phyloP scores from a whole-genome alignment of 1,284 basidiomycete species.

The Rhodotorula sp. region DNA sequence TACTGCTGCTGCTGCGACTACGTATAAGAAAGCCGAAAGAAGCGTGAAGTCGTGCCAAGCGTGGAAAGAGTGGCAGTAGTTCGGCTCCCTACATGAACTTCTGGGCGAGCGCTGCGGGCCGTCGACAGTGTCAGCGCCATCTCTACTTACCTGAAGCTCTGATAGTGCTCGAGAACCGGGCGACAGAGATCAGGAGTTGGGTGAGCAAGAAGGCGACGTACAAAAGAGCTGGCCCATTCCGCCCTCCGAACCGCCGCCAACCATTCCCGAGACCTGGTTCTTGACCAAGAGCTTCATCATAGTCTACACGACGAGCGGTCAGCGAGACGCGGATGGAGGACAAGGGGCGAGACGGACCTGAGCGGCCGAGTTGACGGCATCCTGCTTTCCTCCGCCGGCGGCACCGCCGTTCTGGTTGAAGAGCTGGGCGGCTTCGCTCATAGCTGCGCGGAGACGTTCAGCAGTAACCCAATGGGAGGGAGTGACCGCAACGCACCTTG shows the following conservation, averaged over 20 bases:
- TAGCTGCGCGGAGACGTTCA: constrained; percentile 27
- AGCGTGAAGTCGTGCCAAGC: not conserved
- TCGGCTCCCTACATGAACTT: constrained; percentile 21
- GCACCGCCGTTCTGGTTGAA: constrained; percentile 48
- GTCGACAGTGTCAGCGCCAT: no score
- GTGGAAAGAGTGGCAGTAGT: not conserved
- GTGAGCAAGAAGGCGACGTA: not conserved
- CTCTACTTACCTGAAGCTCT: no score
- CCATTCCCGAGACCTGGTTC: constrained; percentile 39
- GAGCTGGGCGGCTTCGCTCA: constrained; percentile 44
- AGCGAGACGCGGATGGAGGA: not conserved
- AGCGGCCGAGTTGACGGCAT: constrained; percentile 48
- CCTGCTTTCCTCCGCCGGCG: constrained; percentile 46
- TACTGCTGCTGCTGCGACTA: no score
- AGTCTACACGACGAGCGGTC: constrained; percentile 21
- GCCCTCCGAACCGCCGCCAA: constrained; percentile 8
- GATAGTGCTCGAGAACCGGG: not conserved
- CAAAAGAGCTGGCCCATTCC: constrained; percentile 9
- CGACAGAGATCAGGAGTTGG: not conserved
- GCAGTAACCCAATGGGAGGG: no score
- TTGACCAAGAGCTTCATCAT: constrained; percentile 47
- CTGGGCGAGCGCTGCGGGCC: constrained; percentile 1
- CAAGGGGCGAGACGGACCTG: not conserved
- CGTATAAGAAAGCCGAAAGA: not conserved
- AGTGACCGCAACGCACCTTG: constrained; percentile 17